phyloP scores from a whole-genome alignment of 352 stramenopile genomes.

The Peronosclerospora sorghi region DNA sequence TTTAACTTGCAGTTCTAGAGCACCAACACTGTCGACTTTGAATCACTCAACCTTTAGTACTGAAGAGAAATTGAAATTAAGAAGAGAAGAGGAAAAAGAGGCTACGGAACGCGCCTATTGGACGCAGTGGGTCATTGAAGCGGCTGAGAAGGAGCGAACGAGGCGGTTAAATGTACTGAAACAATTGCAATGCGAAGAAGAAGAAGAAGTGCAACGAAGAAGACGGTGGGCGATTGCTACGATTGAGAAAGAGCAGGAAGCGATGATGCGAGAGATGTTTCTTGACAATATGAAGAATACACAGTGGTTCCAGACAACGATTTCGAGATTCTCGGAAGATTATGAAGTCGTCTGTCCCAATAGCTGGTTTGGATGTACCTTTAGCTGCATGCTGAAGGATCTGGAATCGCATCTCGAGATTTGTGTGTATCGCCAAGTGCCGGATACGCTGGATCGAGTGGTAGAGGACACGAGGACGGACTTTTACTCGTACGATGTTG shows the following conservation, averaged over 20 bases:
- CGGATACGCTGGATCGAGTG: conserved; percentile 57
- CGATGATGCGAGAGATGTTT: conserved; percentile 76
- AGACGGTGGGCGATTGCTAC: conserved; percentile 63
- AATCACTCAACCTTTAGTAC: background rate
- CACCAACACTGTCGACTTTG: no score
- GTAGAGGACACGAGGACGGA: conserved; percentile 46
- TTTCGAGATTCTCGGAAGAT: conserved; percentile 62
- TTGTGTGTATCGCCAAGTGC: conserved; percentile 68
- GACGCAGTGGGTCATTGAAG: conserved; percentile 74
- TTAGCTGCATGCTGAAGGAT: conserved; percentile 76
- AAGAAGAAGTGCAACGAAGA: conserved; percentile 51
- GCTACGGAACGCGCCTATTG: conserved; percentile 52
- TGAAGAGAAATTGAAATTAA: no score
- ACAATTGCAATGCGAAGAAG: conserved; percentile 66
- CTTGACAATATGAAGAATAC: conserved; percentile 85
- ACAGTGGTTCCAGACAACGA: conserved; percentile 81
- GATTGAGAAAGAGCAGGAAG: conserved; percentile 75
- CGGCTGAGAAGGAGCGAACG: conserved; percentile 63
- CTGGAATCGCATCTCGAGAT: conserved; percentile 53
- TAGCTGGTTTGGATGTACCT: conserved; percentile 79
- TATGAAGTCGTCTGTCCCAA: conserved; percentile 83
- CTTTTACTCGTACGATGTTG: conserved; percentile 74
- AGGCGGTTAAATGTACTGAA: conserved; percentile 51
- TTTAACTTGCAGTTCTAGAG: no score
- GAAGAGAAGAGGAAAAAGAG: background rate